Evolutionary conservation across 108 stramenopile species (phyloP), one percentile per base, ranked within the genome.

Genomic region (Chaetoceros muelleri): DNA sequence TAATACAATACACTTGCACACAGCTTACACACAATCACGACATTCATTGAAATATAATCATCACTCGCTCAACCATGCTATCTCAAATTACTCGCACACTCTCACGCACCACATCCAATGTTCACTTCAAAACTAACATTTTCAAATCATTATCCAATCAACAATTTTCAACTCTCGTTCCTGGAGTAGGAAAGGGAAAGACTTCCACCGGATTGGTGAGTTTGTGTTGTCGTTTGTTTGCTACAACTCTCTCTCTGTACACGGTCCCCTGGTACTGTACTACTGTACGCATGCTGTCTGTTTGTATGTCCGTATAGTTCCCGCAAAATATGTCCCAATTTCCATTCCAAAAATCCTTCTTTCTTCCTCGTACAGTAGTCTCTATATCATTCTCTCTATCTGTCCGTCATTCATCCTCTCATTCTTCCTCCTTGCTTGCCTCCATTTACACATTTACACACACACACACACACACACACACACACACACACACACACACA

Each of bases 181-280:
- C 85, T 22, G 90, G 90, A 24, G 69, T 84, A 55, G 86, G 86
- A 26, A 74, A 65, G 65, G 84, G 84, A 34, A 94, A 94, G 73
- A 94, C 92, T 24, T 83, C 85, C 23, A 94, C 92, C 31, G 92
- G 92, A 60, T 73, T 87, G 59, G 92, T 93, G 67, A 67, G 87
- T 79, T 28, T 34, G 30, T 19, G 34, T 24, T 53, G 23, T 30
- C 44, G 53, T 0, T 28, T 29, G 19, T 52, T 50, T 21, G 34
- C 17, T 49, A 16, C 18, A 13, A 18, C 30, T 21, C 46, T 61
- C n/a, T 25, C 26, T 34, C 24, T 61, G 25, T 56, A 20, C n/a
- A n/a, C n/a, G n/a, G n/a, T n/a, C n/a, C n/a, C n/a, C n/a, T n/a
- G n/a, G n/a, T n/a, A n/a, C n/a, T n/a, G n/a, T n/a, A n/a, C n/a